Evolutionary conservation across 2,329 filamentous ascomycete species (phyloP).

Genomic region (Diplodia corticola): DNA sequence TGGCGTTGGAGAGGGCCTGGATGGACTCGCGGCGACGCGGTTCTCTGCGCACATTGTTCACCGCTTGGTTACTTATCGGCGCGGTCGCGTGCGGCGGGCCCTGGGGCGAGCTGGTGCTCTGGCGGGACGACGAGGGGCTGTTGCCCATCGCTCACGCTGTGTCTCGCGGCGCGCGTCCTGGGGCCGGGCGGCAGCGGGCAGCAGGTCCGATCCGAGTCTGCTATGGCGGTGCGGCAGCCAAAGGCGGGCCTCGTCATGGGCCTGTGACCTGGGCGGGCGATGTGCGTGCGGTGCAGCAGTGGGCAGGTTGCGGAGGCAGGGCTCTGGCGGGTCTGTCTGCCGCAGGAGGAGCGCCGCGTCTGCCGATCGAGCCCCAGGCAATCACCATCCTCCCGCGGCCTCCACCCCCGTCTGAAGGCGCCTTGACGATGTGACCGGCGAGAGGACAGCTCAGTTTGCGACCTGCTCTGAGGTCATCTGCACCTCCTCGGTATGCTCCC

Average conservation of each 20-base stretch:
- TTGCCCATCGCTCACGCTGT: slow-evolving; percentile 34
- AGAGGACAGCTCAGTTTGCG: neutral
- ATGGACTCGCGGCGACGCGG: slow-evolving; percentile 43
- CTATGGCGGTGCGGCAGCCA: slow-evolving; percentile 1
- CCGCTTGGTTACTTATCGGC: slow-evolving; percentile 26
- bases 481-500: slow-evolving; percentile 14
- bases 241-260: slow-evolving; percentile 10
- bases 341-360: slow-evolving; percentile 4
- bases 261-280: slow-evolving; percentile 2
- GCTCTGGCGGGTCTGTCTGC: slow-evolving; percentile 1
- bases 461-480: slow-evolving; percentile 19
- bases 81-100: slow-evolving; percentile 27
- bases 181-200: slow-evolving; percentile 1
- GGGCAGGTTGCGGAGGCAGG: slow-evolving; percentile 17
- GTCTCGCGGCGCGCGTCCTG: slow-evolving; percentile 14
- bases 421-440: slow-evolving; percentile 17
- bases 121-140: slow-evolving; percentile 37
- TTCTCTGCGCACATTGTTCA: slow-evolving; percentile 31
- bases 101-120: slow-evolving; percentile 27
- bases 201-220: slow-evolving; percentile 12
- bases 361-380: slow-evolving; percentile 18
- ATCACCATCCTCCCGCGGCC: slow-evolving; percentile 14
- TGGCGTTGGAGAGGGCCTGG: slow-evolving; percentile 39
- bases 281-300: slow-evolving; percentile 14
- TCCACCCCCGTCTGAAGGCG: slow-evolving; percentile 5